Evolutionary conservation across 164 flowering plant genomes (phyloP).

Genomic region (Chimonanthus salicifolius): DNA sequence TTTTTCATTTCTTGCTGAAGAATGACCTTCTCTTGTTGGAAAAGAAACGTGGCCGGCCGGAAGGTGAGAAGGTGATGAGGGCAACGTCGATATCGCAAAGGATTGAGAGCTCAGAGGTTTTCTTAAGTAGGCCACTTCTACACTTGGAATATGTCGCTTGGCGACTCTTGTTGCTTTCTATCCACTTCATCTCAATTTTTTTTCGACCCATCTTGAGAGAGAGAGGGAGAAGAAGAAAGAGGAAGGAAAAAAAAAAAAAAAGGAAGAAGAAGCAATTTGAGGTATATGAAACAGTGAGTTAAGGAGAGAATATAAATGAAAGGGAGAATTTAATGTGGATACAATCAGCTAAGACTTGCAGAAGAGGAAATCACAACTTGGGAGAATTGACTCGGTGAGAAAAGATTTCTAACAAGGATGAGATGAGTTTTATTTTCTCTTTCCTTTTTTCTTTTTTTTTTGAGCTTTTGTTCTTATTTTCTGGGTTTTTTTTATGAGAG

Average conservation of each 20-base stretch:
- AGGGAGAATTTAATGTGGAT: not conserved
- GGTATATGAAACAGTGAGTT: too few species aligned
- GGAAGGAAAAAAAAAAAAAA: not conserved
- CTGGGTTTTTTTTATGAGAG: too few species aligned
- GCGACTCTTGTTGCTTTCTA: slow-evolving; percentile 65
- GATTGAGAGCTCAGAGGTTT: slow-evolving; percentile 65
- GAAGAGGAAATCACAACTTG: too few species aligned
- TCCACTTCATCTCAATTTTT: slow-evolving; percentile 61
- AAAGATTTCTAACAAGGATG: too few species aligned
- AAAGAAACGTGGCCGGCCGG: slow-evolving; percentile 50
- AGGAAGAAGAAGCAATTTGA: not conserved
- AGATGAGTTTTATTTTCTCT: too few species aligned
- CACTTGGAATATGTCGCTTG: slow-evolving; percentile 76
- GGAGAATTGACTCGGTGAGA: too few species aligned
- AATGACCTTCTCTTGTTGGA: slow-evolving; percentile 44
- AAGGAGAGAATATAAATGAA: not conserved
- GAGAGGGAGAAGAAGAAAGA: slow-evolving; percentile 10
- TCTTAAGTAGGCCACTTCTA: slow-evolving; percentile 72
- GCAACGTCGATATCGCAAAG: slow-evolving; percentile 72
- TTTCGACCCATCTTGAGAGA: slow-evolving; percentile 47
- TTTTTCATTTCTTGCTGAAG: too few species aligned
- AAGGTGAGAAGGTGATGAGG: slow-evolving; percentile 69
- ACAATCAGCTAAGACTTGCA: too few species aligned
- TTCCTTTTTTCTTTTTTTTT: too few species aligned
- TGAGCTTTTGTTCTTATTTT: too few species aligned